Conservation (phyloP, 2,329 filamentous ascomycete species). For the Aspergillus viridinutans region DNA sequence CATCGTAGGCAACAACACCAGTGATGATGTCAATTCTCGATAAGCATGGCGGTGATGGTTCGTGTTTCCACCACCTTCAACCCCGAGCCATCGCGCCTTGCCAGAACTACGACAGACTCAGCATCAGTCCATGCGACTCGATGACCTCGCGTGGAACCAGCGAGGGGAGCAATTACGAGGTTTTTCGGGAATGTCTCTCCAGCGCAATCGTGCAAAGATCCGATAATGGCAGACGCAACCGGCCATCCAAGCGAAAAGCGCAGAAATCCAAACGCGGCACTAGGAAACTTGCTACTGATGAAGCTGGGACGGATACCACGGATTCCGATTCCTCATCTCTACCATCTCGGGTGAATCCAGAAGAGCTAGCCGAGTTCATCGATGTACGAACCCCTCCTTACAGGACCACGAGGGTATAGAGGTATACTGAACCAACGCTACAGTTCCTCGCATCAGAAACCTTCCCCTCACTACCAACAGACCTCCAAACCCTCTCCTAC, state of each 20-base stretch:
- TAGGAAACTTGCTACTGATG: conserved; percentile 16
- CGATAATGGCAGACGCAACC: conserved; percentile 43
- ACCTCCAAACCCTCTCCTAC: conserved; percentile 61
- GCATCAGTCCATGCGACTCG: conserved; percentile 13
- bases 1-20: neutral
- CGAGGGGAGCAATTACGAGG: conserved; percentile 54
- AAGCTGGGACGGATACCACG: conserved; percentile 4
- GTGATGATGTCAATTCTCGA: conserved; percentile 6
- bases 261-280: conserved; percentile 18
- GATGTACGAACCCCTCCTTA: conserved; percentile 46
- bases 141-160: conserved; percentile 33
- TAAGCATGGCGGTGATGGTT: neutral
- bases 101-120: conserved; percentile 7
- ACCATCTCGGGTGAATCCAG: conserved; percentile 44
- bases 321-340: neutral
- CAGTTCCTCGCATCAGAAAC: conserved; percentile 67
- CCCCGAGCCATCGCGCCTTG: neutral
- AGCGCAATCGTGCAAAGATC: conserved; percentile 63
- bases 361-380: conserved; percentile 74
- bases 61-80: neutral
- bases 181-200: conserved; percentile 72
- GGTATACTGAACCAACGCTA: neutral
- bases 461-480: conserved; percentile 60
- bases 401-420: neutral
- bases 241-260: conserved; percentile 29